Percentiles rank a stretch among this genome's conserved stretches.
Evolutionary conservation across 140 eudicot genomes (phyloP).

Genomic region (Bidens hawaiensis): DNA sequence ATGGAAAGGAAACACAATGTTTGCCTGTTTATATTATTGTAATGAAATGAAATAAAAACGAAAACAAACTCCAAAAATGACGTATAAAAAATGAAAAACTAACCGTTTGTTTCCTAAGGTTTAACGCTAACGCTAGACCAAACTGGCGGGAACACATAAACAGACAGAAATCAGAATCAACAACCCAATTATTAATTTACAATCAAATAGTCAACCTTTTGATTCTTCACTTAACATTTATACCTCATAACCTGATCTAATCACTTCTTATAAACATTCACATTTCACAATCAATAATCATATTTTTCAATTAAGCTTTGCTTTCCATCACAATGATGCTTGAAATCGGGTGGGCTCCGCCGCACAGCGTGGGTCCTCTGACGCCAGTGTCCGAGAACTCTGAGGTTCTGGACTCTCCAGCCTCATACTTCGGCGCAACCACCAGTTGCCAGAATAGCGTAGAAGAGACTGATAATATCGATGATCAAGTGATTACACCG

Average conservation of each 20-base stretch:
- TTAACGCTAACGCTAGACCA: conserved; percentile 2
- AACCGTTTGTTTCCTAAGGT: conserved; percentile 13
- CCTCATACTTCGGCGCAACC: conserved; percentile 29
- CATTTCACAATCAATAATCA: neutral
- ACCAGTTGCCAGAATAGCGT: conserved; percentile 14
- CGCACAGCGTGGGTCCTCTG: conserved; percentile 43
- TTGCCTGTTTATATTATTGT: neutral
- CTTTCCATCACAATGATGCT: conserved; percentile 20
- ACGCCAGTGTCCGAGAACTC: conserved; percentile 67
- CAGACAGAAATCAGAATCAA: conserved; percentile 25
- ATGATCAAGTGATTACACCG: conserved; percentile 27
- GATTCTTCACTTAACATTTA: conserved; percentile 22
- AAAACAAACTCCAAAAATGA: neutral
- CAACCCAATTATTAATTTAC: conserved; percentile 16
- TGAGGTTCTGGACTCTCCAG: conserved; percentile 62
- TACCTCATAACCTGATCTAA: neutral
- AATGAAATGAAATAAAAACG: neutral
- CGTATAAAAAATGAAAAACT: neutral
- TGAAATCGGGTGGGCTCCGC: conserved; percentile 53
- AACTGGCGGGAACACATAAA: conserved; percentile 28
- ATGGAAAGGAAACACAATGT: neutral
- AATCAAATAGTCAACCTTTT: conserved; percentile 22
- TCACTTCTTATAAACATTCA: neutral
- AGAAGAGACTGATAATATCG: conserved; percentile 9
- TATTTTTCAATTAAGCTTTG: neutral